Conservation (phyloP, 306 rosid genomes). For the Lupinus albus region DNA sequence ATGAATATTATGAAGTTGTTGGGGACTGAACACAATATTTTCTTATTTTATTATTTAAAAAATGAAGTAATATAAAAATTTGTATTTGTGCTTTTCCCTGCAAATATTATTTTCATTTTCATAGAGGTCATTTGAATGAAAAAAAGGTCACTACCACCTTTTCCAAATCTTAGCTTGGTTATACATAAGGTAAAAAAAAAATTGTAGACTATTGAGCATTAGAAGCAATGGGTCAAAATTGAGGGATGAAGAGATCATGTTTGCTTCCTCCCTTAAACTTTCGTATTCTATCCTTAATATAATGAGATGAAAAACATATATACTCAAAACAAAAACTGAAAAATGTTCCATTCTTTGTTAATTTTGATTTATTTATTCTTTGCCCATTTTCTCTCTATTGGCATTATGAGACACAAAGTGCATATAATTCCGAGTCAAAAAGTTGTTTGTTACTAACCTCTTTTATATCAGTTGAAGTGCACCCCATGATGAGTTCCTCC, state of each 20-base stretch:
- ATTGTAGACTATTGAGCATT: not conserved
- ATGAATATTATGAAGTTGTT: too few species aligned
- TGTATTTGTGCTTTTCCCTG: too few species aligned
- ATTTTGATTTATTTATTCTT: not conserved
- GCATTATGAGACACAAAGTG: slow-evolving; percentile 50
- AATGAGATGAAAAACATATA: slow-evolving; percentile 5
- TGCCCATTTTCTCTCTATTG: slow-evolving; percentile 20
- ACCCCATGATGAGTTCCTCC: slow-evolving; percentile 97
- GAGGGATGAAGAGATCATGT: slow-evolving; percentile 1
- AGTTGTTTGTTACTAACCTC: slow-evolving; percentile 66
- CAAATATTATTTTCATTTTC: too few species aligned
- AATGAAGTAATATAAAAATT: too few species aligned
- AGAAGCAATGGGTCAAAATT: not conserved
- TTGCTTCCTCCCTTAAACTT: slow-evolving; percentile 9
- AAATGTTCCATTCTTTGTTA: slow-evolving; percentile 36
- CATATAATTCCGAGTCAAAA: slow-evolving; percentile 68
- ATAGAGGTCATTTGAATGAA: slow-evolving; percentile 10
- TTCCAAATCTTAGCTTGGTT: not conserved
- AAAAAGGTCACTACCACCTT: slow-evolving; percentile 19
- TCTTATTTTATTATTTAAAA: too few species aligned
- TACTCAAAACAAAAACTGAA: not conserved
- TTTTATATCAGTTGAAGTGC: slow-evolving; percentile 85
- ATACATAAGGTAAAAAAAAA: not conserved
- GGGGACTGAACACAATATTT: too few species aligned
- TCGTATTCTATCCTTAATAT: not conserved